A percentile compares a stretch with the other conserved stretches of the same genome.
phyloP scores from a whole-genome alignment of 225 moss, liverwort and hornwort species.

The Rhytidiadelphus loreus region DNA sequence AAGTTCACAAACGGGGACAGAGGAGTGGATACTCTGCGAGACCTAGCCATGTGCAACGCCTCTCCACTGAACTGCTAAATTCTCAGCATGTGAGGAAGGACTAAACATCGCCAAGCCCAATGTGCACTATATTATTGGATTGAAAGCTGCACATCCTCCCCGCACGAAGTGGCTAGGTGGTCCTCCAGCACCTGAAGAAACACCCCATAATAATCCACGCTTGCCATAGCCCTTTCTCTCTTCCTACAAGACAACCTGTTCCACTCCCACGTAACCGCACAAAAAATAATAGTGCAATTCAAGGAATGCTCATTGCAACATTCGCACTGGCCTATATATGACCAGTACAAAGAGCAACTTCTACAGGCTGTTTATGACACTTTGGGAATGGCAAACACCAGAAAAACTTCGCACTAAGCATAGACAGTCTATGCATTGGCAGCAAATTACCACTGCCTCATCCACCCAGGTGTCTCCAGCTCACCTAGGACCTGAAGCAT shows the following conservation, averaged over 20 bases:
- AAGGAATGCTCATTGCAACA: conserved; percentile 14
- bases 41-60: not conserved
- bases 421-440: conserved; percentile 5
- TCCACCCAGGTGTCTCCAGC: conserved; percentile 15
- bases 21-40: not conserved
- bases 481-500: conserved; percentile 34
- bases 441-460: conserved; percentile 14
- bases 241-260: not conserved
- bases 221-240: conserved; percentile 9
- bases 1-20: not conserved
- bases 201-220: not conserved
- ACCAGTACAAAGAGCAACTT: conserved; percentile 12
- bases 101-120: conserved; percentile 8
- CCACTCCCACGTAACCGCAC: conserved; percentile 6
- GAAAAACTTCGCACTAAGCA: conserved; percentile 5
- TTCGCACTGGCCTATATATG: conserved; percentile 9
- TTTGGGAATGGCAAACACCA: conserved; percentile 20
- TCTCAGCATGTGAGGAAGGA: conserved; percentile 13
- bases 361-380: conserved; percentile 7
- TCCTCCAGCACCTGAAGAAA: not conserved
- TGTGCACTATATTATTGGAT: conserved; percentile 14
- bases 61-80: conserved; percentile 1
- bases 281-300: conserved; percentile 9
- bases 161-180: not conserved
- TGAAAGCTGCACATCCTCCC: not conserved